Evolutionary conservation across 192 early-diverging fungal species (phyloP), one percentile per base, ranked within the genome.

Genomic region (Entophlyctis helioformis): DNA sequence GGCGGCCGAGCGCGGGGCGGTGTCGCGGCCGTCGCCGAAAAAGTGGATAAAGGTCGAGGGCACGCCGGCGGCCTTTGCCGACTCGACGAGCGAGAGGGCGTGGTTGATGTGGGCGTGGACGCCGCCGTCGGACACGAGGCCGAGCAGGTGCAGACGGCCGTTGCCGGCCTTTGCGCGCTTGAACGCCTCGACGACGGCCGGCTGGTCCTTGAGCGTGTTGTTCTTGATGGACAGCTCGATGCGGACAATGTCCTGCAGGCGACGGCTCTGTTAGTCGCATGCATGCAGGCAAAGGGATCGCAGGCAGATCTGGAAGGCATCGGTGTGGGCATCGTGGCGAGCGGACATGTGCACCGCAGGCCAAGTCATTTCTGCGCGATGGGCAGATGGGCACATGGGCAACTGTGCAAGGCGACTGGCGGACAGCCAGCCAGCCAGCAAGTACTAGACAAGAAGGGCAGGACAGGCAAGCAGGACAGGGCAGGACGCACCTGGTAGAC

Each of bases 11-110:
- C 82, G 82, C 23, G 94, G 96, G 16, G 86, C 75, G 26, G 91
- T 96, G 59, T 99, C 96, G 40, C 96, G 84, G 25, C 96, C 96
- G 58, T 99, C 96, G 29, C 85, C 94, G 50, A 91, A 91, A 69
- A 91, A 91, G 75, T 99, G 96, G 46, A 99, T 77, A 60, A 62
- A 97, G 33, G 87, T 65, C 46, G 88, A 61, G 19, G 86, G 83
- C 18, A 99, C 82, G 10, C 81, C 85, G 19, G 74, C 72, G 23
- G 75, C 75, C 63, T 94, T 91, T 39, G 94, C 93, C 15, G 80
- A 71, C 44, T 83, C 71, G 40, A 99, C 69, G 24, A 96, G 64
- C 3, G 79, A 76, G 40, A 82, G 61, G 41, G 96, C 71, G 52
- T 99, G 96, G 61, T 89, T 76, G 58, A 90, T 85, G 64, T 96